phyloP scores from a whole-genome alignment of 371 early-diverging fungal species.

The Thermomucor indicae-seudaticae region DNA sequence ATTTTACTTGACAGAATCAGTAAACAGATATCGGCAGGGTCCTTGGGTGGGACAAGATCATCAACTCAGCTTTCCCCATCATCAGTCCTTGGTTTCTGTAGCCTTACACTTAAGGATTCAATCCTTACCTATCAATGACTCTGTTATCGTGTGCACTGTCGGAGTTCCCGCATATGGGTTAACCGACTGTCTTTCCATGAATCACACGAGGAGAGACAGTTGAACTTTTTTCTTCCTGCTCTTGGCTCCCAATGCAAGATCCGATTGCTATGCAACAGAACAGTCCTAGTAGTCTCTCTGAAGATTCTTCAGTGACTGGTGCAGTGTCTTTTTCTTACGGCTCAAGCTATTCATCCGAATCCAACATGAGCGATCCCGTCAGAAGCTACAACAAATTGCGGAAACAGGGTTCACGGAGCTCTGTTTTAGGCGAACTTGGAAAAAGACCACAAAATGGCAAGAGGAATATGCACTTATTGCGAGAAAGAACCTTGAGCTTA shows the following conservation, averaged over 20 bases:
- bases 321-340: slow-evolving; percentile 19
- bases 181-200: too few species aligned
- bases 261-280: slow-evolving; percentile 6
- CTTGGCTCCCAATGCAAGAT: slow-evolving; percentile 8
- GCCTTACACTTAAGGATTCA: too few species aligned
- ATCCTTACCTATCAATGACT: too few species aligned
- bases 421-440: slow-evolving; percentile 13
- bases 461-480: not conserved
- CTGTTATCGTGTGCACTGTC: too few species aligned
- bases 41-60: too few species aligned
- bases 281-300: slow-evolving; percentile 3
- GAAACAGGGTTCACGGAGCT: slow-evolving; percentile 36
- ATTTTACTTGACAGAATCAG: too few species aligned
- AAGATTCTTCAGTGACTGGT: slow-evolving; percentile 11
- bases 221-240: too few species aligned
- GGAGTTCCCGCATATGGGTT: too few species aligned
- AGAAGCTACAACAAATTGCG: slow-evolving; percentile 34
- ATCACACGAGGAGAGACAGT: too few species aligned
- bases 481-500: not conserved
- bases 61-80: too few species aligned
- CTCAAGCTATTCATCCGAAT: slow-evolving; percentile 30
- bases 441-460: slow-evolving; percentile 10
- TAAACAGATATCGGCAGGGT: too few species aligned
- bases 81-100: too few species aligned
- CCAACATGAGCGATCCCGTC: slow-evolving; percentile 30